Evolutionary conservation across 1,284 basidiomycete species (phyloP), one percentile per base, ranked within the genome.

Genomic region (Mycocalia duriaeana): DNA sequence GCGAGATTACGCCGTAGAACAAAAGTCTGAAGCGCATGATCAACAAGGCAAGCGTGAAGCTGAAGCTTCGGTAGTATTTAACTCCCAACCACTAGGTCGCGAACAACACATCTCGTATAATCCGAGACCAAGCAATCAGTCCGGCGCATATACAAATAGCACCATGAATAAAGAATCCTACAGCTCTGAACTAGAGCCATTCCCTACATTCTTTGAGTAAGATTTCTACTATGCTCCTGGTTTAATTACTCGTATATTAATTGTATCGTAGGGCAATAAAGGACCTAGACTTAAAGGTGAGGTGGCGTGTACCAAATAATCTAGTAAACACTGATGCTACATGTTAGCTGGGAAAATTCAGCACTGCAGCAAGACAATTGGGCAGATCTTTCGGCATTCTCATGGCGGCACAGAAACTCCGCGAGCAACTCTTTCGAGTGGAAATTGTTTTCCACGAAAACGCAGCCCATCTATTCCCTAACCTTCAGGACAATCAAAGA

Each of bases 321-420:
- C 26, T n/a, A n/a, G n/a, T n/a, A n/a, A 31, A 31, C n/a, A n/a
- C 26, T 31, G 26, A 31, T 31, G 26, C 26, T 31, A n/a, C 26
- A 31, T 8, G 26, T 38, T 57, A 86, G 82, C 71, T 86, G 11
- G 74, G 82, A 35, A 85, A 83, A 61, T 86, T 86, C 57, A 78
- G 82, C 37, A 83, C 84, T 54, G 81, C 83, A 16, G 76, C 82
- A 9, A 77, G 83, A 28, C 83, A 84, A 59, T 69, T 86, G 0
- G 84, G 84, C 18, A 82, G 80, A 46, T 85, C 83, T 3, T 81
- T 85, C 24, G 82, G 81, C 9, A 84, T 87, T 51, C 71, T 86
- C 5, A 82, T 82, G 8, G 85, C 82, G 8, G 77, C 82, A 0
- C 84, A 79, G 58, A 74, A 79, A 53, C 71, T 87, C 20, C 79